Base-by-base conservation (phyloP, 108 stramenopile species). In the Nitzschia putrida region DNA sequence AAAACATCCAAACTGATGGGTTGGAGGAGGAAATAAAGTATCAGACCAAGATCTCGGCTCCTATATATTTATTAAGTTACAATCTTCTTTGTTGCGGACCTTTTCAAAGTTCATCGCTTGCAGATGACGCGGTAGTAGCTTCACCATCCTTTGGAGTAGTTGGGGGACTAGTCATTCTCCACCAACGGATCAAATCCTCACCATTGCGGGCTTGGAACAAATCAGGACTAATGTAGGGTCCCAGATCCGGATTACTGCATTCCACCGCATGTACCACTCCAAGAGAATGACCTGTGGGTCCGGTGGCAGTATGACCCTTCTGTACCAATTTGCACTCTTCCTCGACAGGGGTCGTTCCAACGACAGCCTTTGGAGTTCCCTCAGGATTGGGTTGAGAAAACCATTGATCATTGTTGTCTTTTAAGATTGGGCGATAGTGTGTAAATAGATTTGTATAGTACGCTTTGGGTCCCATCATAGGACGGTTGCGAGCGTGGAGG, bases 361-460 rank as follows among this genome's bases (percentile, higher is more conserved):
- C 57, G 21, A 85, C 61, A 49, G 89, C 83, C 63, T 84, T 77
- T 0, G 88, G 88, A 49, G 83, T 82, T 7, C 82, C 87, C 54
- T 79, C 74, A 23, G 83, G 75, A 66, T 87, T 90, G 8, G 79
- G 77, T 61, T 47, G 34, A 12, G 29, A 34, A n/a, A 16, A 60
- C 24, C 55, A 43, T 45, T 84, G 79, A 4, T 41, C 59, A 68
- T 90, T 85, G 14, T 61, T 83, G 29, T 34, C 29, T 4, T 4
- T 4, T 1, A 3, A 1, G 34, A 73, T 72, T 7, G 95, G 95
- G 0, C 92, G 85, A 71, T 94, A 97, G 64, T 97, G 97, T 12
- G 94, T 91, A 73, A 97, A 97, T 2, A 97, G 44, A 68, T 94
- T 96, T 41, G 85, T 79, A 69, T 90, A 97, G 24, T 70, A 78